Conservation (phyloP, 306 rosid genomes). For the Abrus precatorius region DNA sequence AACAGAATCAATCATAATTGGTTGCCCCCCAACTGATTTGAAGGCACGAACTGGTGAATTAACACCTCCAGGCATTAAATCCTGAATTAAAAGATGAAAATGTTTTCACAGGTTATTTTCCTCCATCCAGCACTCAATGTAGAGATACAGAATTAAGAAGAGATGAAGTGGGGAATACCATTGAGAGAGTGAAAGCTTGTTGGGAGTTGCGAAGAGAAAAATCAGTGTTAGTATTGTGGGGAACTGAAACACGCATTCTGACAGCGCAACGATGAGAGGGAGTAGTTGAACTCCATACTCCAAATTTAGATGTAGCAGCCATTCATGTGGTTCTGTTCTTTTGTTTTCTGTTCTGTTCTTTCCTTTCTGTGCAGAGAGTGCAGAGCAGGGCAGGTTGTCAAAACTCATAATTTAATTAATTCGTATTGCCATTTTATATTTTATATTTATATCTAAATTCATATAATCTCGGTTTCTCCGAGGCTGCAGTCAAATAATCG, state of each 20-base stretch:
- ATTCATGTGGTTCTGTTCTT: background rate
- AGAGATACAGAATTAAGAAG: background rate
- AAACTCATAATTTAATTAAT: background rate
- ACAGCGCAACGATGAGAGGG: conserved; percentile 11
- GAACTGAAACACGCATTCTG: conserved; percentile 69
- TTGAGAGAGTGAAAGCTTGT: conserved; percentile 78
- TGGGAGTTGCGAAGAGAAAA: conserved; percentile 72
- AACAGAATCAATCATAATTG: conserved; percentile 79
- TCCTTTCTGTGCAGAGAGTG: too few species aligned
- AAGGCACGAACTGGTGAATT: conserved; percentile 95
- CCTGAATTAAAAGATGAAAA: conserved; percentile 16
- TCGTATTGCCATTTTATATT: background rate
- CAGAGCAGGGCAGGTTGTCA: background rate
- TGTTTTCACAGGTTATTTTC: background rate
- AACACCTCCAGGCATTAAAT: conserved; percentile 97
- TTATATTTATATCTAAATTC: background rate
- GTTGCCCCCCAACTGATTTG: conserved; percentile 93
- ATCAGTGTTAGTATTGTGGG: conserved; percentile 55
- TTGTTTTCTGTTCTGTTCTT: too few species aligned
- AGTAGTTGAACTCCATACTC: conserved; percentile 52
- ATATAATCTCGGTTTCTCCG: too few species aligned
- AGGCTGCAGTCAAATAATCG: background rate
- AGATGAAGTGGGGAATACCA: conserved; percentile 47
- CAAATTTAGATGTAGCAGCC: conserved; percentile 40
- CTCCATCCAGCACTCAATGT: background rate